These are phyloP conservation scores for Penicillium silybi DNA, from an alignment of 495 filamentous ascomycete species.

Conservation along the genomic window DNA sequence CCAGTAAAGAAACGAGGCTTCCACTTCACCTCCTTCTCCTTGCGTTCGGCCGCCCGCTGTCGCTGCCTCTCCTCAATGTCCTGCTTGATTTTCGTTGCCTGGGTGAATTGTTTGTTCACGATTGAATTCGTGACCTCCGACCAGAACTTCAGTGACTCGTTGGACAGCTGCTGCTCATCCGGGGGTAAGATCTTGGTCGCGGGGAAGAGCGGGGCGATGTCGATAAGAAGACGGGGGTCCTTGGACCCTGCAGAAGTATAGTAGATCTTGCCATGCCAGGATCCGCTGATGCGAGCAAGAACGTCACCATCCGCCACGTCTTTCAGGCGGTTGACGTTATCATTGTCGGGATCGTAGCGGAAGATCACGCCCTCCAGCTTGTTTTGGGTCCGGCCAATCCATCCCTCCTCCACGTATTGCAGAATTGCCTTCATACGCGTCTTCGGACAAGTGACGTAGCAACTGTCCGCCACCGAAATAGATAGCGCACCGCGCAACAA, in stretches of 20 bases:
- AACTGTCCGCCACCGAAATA: conserved; percentile 82
- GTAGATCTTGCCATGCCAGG: conserved; percentile 72
- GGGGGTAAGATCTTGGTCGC: conserved; percentile 76
- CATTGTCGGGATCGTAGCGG: conserved; percentile 75
- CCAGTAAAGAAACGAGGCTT: conserved; percentile 87
- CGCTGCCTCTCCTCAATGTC: conserved; percentile 90
- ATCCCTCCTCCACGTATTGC: conserved; percentile 89
- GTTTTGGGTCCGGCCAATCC: conserved; percentile 88
- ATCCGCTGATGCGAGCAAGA: conserved; percentile 76
- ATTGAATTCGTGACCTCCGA: conserved; percentile 84
- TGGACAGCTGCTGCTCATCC: conserved; percentile 67
- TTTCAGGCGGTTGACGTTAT: conserved; percentile 70
- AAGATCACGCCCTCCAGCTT: conserved; percentile 89
- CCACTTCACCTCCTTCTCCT: conserved; percentile 63
- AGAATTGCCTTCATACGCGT: conserved; percentile 88
- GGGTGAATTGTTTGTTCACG: conserved; percentile 70
- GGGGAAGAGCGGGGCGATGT: conserved; percentile 75
- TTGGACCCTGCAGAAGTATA: conserved; percentile 55
- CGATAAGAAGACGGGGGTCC: conserved; percentile 74
- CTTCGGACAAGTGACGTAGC: conserved; percentile 79
- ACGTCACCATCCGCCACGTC: conserved; percentile 83
- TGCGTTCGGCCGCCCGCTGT: conserved; percentile 74
- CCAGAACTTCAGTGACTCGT: conserved; percentile 92
- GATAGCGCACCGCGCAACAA: conserved; percentile 76
- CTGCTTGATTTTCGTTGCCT: conserved; percentile 81